Conservation (phyloP, 192 early-diverging fungal genomes). For the Backusella luteola region DNA sequence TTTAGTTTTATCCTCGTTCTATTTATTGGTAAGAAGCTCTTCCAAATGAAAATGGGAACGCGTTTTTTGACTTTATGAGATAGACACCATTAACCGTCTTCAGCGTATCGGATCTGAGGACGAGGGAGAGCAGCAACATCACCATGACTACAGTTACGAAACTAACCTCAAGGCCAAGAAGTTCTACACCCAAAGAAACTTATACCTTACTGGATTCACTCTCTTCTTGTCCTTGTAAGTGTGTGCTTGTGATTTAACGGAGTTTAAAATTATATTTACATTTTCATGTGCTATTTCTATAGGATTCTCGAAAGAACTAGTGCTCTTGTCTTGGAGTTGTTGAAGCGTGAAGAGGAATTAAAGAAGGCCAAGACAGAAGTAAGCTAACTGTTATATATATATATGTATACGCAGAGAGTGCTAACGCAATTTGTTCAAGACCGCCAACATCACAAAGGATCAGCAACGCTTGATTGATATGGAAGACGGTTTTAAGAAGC, state of each 20-base stretch:
- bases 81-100: constrained; percentile 54
- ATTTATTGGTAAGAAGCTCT: constrained; percentile 46
- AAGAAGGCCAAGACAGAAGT: constrained; percentile 21
- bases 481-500: constrained; percentile 22
- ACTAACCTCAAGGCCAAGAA: constrained; percentile 44
- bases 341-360: constrained; percentile 48
- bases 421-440: neutral
- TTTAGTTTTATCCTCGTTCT: constrained; percentile 55
- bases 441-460: constrained; percentile 12
- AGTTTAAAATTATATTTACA: neutral
- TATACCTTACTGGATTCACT: constrained; percentile 62
- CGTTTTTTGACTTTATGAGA: neutral
- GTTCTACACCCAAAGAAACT: constrained; percentile 60
- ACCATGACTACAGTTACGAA: constrained; percentile 40
- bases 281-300: neutral
- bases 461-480: constrained; percentile 31
- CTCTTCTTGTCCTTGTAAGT: constrained; percentile 57
- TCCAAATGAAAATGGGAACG: neutral
- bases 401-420: neutral
- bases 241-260: neutral
- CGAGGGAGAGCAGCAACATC: constrained; percentile 10
- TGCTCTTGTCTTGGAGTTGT: constrained; percentile 45
- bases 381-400: neutral
- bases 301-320: constrained; percentile 58
- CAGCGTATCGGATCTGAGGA: constrained; percentile 28